These are phyloP conservation scores for Beauveria australis DNA, from an alignment of 2,329 filamentous ascomycete genomes.

Conservation along the genomic window DNA sequence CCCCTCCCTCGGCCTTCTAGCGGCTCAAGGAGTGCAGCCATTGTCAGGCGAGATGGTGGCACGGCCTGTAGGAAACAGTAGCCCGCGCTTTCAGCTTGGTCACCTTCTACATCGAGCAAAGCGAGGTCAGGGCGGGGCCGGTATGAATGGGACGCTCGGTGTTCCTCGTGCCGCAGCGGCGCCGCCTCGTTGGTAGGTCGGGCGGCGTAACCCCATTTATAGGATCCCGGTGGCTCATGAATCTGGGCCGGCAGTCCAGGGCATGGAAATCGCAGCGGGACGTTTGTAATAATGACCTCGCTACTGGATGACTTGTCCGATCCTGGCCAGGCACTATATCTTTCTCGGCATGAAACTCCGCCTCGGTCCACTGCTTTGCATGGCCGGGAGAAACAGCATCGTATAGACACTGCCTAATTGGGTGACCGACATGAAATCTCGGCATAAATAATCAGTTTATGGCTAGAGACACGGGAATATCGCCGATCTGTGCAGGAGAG, in stretches of 20 bases:
- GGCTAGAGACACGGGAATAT: background rate
- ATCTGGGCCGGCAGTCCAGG: background rate
- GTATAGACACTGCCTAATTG: background rate
- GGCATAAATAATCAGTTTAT: background rate
- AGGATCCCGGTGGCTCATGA: background rate
- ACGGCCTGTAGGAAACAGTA: background rate
- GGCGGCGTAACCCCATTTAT: background rate
- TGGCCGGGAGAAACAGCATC: background rate
- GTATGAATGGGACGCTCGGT: background rate
- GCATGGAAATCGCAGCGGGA: background rate
- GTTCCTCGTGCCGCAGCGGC: background rate
- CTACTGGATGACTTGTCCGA: background rate
- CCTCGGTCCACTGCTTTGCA: background rate
- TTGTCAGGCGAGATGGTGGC: background rate
- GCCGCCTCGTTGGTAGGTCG: slow-evolving; percentile 1
- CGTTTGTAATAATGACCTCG: background rate
- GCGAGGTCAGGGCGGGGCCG: background rate
- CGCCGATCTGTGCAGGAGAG: background rate
- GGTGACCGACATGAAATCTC: background rate
- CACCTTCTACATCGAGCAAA: slow-evolving; percentile 2
- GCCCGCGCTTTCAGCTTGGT: background rate
- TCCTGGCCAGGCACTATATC: background rate
- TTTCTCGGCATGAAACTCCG: background rate
- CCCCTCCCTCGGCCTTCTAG: background rate
- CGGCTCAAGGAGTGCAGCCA: background rate